Evolutionary conservation across 768 basidiomycete species (phyloP), one percentile per base, ranked within the genome.

Genomic region (Pilatotrama ljubarskyi): DNA sequence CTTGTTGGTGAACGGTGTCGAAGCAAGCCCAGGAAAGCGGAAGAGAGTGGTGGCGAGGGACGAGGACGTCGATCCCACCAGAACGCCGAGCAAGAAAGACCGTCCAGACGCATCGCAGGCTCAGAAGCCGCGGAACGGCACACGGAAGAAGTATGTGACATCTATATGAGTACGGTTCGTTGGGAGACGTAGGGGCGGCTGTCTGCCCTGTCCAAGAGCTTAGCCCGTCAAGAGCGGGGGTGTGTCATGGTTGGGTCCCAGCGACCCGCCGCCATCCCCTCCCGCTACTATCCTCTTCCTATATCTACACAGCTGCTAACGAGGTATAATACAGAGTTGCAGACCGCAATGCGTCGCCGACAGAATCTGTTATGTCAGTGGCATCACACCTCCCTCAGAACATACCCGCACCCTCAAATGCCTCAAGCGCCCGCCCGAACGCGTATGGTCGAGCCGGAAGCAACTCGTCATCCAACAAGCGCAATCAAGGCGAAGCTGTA

Each of bases 301-400:
- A 40, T 25, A 3, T 50, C 5, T 35, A 20, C 37, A 35, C 36
- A 32, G n/a, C 13, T 41, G 5, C 51, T 47, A 13, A 54, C 18
- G 14, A 20, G 24, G 10, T 9, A 13, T n/a, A 8, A 36, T 25
- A 17, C 32, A 90, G 88, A 71, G 76, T 37, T 32, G 25, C 72
- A 26, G 88, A 90, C 66, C 85, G 88, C 51, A 81, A 79, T 13
- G 75, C 78, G 24, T 91, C 90, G 1, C 90, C 90, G 6, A 80
- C 88, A 13, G 90, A 91, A 67, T 92, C 90, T 9, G 68, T 90
- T 36, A 76, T 87, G 42, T 91, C 90, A 1, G 81, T 85, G 69
- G 83, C 82, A n/a, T 87, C 87, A 26, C 87, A 90, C 65, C 72
- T 82, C 52, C 82, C 78, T 26, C 69, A 62, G 13, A 52, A 46